Evolutionary conservation across 345 rosid genomes (phyloP).

Genomic region (Arabis alpina): DNA sequence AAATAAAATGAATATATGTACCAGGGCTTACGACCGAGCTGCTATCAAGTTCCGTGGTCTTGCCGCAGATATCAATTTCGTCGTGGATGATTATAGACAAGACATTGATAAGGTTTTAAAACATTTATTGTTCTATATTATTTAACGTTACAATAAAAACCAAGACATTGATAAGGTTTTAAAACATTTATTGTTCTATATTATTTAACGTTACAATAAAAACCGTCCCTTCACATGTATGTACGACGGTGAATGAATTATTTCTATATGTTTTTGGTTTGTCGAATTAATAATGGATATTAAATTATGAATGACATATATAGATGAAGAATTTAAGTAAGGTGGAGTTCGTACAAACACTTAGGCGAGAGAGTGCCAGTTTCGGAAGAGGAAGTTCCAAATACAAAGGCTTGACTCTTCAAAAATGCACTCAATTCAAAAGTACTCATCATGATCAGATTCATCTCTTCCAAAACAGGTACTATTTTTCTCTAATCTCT

Average conservation of each 20-base stretch:
- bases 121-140: constrained; percentile 1
- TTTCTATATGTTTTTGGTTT: background rate
- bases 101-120: constrained; percentile 72
- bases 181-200: constrained; percentile 1
- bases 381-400: constrained; percentile 94
- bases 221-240: background rate
- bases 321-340: constrained; percentile 81
- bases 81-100: constrained; percentile 75
- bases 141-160: constrained; percentile 1
- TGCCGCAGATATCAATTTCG: constrained; percentile 92
- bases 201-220: constrained; percentile 8
- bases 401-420: constrained; percentile 85
- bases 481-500: constrained; percentile 3
- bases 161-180: constrained; percentile 75
- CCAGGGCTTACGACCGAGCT: constrained; percentile 97
- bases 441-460: constrained; percentile 37
- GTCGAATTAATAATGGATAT: background rate
- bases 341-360: constrained; percentile 92
- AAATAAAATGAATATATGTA: constrained; percentile 2
- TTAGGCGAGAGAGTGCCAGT: constrained; percentile 94
- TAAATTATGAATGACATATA: constrained; percentile 4
- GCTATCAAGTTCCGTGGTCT: constrained; percentile 95
- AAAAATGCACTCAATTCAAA: constrained; percentile 54
- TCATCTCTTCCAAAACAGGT: constrained; percentile 44
- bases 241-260: background rate